A percentile compares a stretch with the other conserved stretches of the same genome.
Conservation (phyloP, 306 rosid genomes). For the Castanea mollissima region DNA sequence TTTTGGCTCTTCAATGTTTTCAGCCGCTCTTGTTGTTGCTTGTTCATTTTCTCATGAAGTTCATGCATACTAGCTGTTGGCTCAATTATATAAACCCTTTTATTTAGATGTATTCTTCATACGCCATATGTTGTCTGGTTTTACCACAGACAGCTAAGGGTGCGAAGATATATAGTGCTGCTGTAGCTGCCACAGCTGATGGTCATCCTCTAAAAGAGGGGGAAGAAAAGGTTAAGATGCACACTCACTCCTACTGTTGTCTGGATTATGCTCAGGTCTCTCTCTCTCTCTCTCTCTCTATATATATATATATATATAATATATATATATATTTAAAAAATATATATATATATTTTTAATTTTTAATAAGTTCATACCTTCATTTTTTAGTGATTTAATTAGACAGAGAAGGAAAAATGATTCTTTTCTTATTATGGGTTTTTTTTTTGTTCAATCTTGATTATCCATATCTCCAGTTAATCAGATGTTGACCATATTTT, state of each 20-base stretch:
- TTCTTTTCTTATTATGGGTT: background rate
- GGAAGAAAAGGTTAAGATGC: constrained; percentile 89
- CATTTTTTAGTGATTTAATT: constrained; percentile 21
- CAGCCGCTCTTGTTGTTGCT: background rate
- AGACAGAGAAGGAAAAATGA: constrained; percentile 15
- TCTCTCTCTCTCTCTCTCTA: constrained; percentile 23
- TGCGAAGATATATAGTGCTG: constrained; percentile 86
- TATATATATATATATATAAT: too few species aligned
- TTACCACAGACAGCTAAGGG: constrained; percentile 85
- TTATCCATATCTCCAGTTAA: constrained; percentile 7
- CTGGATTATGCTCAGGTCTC: constrained; percentile 80
- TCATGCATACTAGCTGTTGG: background rate
- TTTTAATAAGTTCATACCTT: constrained; percentile 1
- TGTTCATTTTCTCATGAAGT: background rate
- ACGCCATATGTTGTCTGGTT: constrained; percentile 2
- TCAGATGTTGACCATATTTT: constrained; percentile 20
- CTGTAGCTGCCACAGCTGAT: constrained; percentile 87
- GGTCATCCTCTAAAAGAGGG: constrained; percentile 71
- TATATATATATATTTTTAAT: background rate
- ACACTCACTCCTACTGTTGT: constrained; percentile 92
- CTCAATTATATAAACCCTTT: background rate
- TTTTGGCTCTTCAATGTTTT: background rate
- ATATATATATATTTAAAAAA: too few species aligned
- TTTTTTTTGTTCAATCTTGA: constrained; percentile 8
- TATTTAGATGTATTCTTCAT: constrained; percentile 2